These are phyloP conservation scores for Bruguiera hainesii DNA, from an alignment of 441 rosid genomes.

Conservation along the genomic window DNA sequence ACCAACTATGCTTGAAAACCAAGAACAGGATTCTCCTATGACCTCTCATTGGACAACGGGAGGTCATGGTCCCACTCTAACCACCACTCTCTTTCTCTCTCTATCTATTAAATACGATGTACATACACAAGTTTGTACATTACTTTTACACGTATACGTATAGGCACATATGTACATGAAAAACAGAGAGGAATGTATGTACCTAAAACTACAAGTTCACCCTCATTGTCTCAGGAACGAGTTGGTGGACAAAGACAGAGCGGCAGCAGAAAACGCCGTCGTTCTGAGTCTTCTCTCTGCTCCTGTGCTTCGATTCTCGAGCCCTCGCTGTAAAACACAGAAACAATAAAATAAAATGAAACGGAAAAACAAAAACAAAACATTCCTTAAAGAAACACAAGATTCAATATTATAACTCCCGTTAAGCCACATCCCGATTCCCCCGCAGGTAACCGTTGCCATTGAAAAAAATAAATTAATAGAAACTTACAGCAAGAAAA, in stretches of 20 bases:
- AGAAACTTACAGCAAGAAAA: too few species aligned
- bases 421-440: slow-evolving; percentile 11
- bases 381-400: not conserved
- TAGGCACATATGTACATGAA: not conserved
- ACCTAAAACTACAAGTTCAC: slow-evolving; percentile 1
- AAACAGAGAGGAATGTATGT: slow-evolving; percentile 3
- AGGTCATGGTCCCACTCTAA: slow-evolving; percentile 16
- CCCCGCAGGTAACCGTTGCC: slow-evolving; percentile 29
- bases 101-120: not conserved
- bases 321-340: not conserved
- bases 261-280: slow-evolving; percentile 21
- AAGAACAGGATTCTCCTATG: slow-evolving; percentile 22
- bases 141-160: slow-evolving; percentile 1
- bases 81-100: slow-evolving; percentile 16
- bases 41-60: slow-evolving; percentile 1
- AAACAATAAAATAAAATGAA: not conserved
- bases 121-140: not conserved
- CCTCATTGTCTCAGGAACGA: slow-evolving; percentile 17
- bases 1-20: slow-evolving; percentile 56
- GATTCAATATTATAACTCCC: not conserved
- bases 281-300: slow-evolving; percentile 7
- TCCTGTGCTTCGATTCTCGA: slow-evolving; percentile 25
- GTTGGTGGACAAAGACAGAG: slow-evolving; percentile 14
- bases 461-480: not conserved
- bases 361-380: not conserved